Evolutionary conservation across 2,329 filamentous ascomycete genomes (phyloP).

Genomic region (Clarireedia hainanense): DNA sequence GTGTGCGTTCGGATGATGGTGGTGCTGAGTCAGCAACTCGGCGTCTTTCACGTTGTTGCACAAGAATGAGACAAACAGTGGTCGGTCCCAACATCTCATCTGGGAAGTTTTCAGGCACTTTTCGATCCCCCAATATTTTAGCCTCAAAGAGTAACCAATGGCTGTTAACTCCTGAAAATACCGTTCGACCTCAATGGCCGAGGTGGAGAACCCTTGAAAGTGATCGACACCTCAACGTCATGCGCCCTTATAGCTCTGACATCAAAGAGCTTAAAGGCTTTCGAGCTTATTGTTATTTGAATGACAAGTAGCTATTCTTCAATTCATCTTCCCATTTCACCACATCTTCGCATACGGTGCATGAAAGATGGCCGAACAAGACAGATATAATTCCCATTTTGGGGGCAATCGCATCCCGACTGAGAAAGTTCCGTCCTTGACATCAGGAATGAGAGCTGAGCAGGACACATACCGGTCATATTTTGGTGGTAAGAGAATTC

Average conservation of each 20-base stretch:
- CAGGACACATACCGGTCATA: background rate
- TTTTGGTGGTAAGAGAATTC: background rate
- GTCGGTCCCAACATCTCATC: too few relatives aligned
- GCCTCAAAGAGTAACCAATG: too few relatives aligned
- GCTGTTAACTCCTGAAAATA: too few relatives aligned
- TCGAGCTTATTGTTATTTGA: background rate
- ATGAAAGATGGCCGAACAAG: slow-evolving; percentile 8
- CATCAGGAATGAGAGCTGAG: background rate
- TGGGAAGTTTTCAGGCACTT: too few relatives aligned
- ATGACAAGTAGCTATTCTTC: background rate
- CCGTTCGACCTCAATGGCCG: too few relatives aligned
- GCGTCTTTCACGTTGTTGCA: too few relatives aligned
- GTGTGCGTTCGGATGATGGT: too few relatives aligned
- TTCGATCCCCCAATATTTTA: too few relatives aligned
- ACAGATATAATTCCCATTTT: slow-evolving; percentile 5
- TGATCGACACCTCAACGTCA: too few relatives aligned
- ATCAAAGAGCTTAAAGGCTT: background rate
- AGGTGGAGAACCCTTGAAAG: too few relatives aligned
- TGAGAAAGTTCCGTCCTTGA: background rate
- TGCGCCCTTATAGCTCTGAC: background rate
- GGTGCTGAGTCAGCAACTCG: too few relatives aligned
- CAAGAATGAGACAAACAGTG: too few relatives aligned
- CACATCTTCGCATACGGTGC: background rate
- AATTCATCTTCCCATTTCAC: background rate
- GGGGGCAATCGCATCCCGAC: slow-evolving; percentile 1